Percentiles rank a stretch among this genome's conserved stretches.
These are phyloP conservation scores for Viscum album DNA, from an alignment of 177 flowering plant species.

Conservation along the genomic window DNA sequence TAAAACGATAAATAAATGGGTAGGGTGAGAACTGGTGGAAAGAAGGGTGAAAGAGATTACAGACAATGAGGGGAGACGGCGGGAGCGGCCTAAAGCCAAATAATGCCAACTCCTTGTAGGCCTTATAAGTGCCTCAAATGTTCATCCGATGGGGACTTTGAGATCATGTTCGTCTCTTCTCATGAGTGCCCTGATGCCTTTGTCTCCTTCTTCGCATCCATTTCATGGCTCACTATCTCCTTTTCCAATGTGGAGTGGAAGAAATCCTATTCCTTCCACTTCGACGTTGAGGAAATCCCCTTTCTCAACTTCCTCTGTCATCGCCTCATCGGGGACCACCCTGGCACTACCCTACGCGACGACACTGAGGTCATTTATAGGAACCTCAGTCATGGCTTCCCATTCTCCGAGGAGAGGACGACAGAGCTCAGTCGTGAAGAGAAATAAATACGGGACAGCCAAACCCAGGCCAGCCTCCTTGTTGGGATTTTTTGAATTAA, in stretches of 20 bases:
- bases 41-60: no score
- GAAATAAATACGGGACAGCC: conserved; percentile 47
- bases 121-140: conserved; percentile 35
- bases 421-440: conserved; percentile 45
- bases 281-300: conserved; percentile 59
- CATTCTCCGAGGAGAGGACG: conserved; percentile 47
- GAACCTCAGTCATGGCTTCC: conserved; percentile 49
- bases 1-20: no score
- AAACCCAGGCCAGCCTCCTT: conserved; percentile 37
- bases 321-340: conserved; percentile 11
- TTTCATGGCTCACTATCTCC: conserved; percentile 84
- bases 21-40: no score
- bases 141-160: conserved; percentile 26
- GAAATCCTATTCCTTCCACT: conserved; percentile 36
- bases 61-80: no score
- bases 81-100: no score
- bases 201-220: conserved; percentile 30
- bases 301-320: conserved; percentile 51
- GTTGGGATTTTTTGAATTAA: no score
- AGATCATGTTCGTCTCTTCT: conserved; percentile 61
- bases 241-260: conserved; percentile 53
- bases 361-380: conserved; percentile 58
- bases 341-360: conserved; percentile 21
- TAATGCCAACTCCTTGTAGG: conserved; percentile 23
- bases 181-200: conserved; percentile 55